A percentile compares a stretch with the other conserved stretches of the same genome.
Evolutionary conservation across 2,329 filamentous ascomycete genomes (phyloP).

Genomic region (Endothia cerciana): DNA sequence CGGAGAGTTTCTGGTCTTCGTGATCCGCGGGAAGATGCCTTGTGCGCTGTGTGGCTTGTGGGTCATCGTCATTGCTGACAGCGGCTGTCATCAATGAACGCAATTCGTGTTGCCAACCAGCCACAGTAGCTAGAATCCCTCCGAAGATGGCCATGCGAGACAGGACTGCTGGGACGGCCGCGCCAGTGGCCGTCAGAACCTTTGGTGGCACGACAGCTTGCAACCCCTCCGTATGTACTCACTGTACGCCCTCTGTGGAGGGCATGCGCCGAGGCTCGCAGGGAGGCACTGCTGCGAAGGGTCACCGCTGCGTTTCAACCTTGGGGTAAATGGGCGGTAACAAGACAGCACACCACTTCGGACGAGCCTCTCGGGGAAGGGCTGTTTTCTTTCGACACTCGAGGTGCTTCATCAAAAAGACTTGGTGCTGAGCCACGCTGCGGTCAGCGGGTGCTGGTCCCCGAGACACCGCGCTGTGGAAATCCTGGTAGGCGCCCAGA

Average conservation of each 20-base stretch:
- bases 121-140: neutral
- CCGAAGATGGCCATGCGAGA: too few relatives aligned
- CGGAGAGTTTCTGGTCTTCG: neutral
- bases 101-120: neutral
- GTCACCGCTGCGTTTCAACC: slow-evolving; percentile 23
- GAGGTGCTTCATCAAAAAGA: neutral
- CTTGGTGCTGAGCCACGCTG: neutral
- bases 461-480: neutral
- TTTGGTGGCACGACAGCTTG: too few relatives aligned
- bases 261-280: slow-evolving; percentile 11
- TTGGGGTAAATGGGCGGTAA: too few relatives aligned
- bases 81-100: slow-evolving; percentile 3
- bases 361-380: neutral
- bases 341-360: neutral
- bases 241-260: neutral
- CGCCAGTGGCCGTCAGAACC: neutral
- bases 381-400: neutral
- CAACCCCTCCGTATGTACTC: neutral
- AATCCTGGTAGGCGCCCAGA: neutral
- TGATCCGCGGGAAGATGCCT: neutral
- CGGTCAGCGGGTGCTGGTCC: neutral
- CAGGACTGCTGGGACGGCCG: too few relatives aligned
- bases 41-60: neutral
- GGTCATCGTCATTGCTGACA: neutral
- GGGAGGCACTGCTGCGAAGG: neutral